Conservation (phyloP, 345 rosid genomes). For the Salix koriyanagi region DNA sequence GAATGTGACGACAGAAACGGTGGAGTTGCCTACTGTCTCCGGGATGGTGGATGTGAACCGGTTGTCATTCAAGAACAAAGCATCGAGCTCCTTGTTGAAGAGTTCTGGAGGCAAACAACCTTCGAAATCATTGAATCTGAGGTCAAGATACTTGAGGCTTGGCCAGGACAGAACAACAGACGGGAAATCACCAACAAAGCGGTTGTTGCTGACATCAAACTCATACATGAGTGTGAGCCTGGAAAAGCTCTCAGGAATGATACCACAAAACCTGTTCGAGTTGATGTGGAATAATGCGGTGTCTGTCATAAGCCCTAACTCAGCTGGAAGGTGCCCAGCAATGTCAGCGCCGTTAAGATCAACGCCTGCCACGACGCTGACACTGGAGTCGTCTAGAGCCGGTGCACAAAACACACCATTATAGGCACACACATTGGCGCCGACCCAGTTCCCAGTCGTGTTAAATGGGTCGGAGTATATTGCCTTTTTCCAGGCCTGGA, state of each 20-base stretch:
- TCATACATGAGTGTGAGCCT: constrained; percentile 55
- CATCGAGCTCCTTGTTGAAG: constrained; percentile 54
- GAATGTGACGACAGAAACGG: constrained; percentile 51
- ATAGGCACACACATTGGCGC: constrained; percentile 57
- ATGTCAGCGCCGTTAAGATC: constrained; percentile 79
- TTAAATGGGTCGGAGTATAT: constrained; percentile 71
- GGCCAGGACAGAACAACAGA: constrained; percentile 53
- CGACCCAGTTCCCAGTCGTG: constrained; percentile 69
- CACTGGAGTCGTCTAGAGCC: constrained; percentile 49
- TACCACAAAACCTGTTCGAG: constrained; percentile 76
- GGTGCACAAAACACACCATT: constrained; percentile 68
- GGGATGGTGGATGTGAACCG: constrained; percentile 64
- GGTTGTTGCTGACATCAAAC: constrained; percentile 82
- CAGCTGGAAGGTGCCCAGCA: constrained; percentile 69
- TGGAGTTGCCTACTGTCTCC: constrained; percentile 56
- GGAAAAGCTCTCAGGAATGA: constrained; percentile 53
- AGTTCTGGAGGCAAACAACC: constrained; percentile 53
- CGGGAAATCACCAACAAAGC: constrained; percentile 76
- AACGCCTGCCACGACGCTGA: constrained; percentile 56
- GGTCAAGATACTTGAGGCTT: constrained; percentile 44
- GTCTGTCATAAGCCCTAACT: constrained; percentile 62
- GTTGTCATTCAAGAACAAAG: constrained; percentile 71
- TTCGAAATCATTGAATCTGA: constrained; percentile 73
- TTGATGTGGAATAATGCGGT: constrained; percentile 62
- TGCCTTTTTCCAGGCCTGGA: constrained; percentile 74